Evolutionary conservation across 768 basidiomycete species (phyloP), one percentile per base, ranked within the genome.

Genomic region (Mycena latifolia): DNA sequence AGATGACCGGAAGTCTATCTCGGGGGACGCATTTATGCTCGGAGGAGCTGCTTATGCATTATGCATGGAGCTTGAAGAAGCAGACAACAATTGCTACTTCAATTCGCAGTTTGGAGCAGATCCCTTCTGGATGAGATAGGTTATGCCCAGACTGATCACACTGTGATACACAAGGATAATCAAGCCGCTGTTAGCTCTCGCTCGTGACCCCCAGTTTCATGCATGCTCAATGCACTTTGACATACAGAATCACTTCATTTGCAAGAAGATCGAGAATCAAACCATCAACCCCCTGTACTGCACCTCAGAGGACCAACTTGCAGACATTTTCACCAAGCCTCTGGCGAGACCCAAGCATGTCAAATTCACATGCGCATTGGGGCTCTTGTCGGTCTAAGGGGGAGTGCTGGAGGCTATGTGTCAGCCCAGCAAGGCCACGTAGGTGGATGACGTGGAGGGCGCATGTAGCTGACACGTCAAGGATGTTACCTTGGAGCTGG

Each of bases 251-350:
- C 78, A 81, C 52, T 77, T 73, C 66, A 75, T 80, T 45, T 73
- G 76, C 0, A 73, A 80, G 31, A 70, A 74, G 31, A 67, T 76
- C 18, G 55, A 66, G 12, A 65, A 73, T 20, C 68, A 66, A 7
- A 63, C 67, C 3, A 64, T 83, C 28, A 27, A 48, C 1, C 55
- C 78, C 14, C 8, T 50, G 5, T 76, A 78, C 48, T 73, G 75
- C 53, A 64, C 75, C 3, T 76, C 76, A 1, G 62, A 60, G 0
- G 69, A 79, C 24, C 77, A 78, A 61, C 45, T 71, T 2, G 80
- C 82, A 0, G 82, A 84, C 70, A 61, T 78, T 7, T 74, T 84
- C 47, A 83, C 79, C 0, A 84, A 84, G 61, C 54, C 72, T 0
- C 67, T 80, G n/a, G 43, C 69, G 20, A 51, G 61, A 35, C 45